Base-by-base conservation (phyloP, 495 filamentous ascomycete species). In the Staphylotrichum longicolle region DNA sequence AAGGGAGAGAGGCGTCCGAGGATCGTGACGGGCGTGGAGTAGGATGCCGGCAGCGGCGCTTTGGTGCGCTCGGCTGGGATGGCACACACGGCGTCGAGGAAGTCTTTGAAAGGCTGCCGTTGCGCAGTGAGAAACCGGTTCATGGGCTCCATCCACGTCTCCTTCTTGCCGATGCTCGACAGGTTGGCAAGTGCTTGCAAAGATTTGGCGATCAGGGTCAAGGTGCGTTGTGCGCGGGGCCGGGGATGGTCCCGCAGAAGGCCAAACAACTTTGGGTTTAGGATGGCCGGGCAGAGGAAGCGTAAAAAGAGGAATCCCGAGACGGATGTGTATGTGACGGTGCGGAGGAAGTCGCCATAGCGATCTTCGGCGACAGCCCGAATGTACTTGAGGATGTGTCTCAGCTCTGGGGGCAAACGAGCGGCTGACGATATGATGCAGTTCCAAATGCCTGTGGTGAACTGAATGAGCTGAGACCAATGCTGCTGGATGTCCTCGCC, bases 101-200 rank as follows among this genome's bases (percentile, higher is more conserved):
- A 97, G 33, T 86, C 80, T 71, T 91, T 95, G 76, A 98, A 90
- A 30, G 88, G 85, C 57, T 87, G 84, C 8, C 85, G 76, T 60
- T 88, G 80, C n/a, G 78, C 73, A 9, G 68, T 66, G 58, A 91
- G 77, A 65, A 91, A 91, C 10, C 80, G 82, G 69, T 97, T 99
- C 95, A 98, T 98, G 5, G 91, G 91, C 74, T 96, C 95, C 94
- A 99, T 99, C 92, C 93, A 99, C 4, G 87, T 84, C 72, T 98
- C 94, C 72, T 98, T 98, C 68, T 88, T 89, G 58, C 94, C 95
- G 63, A 98, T 97, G 3, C 86, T 91, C 10, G 90, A 90, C 76
- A 97, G 85, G 69, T 97, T 98, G 20, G 93, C 94, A 44, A 99
- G 80, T 14, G 90, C 93, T 76, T 98, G 93, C n/a, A 99, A 80